These are phyloP conservation scores for Fusarium graminum DNA, from an alignment of 2,329 filamentous ascomycete species.

Conservation along the genomic window DNA sequence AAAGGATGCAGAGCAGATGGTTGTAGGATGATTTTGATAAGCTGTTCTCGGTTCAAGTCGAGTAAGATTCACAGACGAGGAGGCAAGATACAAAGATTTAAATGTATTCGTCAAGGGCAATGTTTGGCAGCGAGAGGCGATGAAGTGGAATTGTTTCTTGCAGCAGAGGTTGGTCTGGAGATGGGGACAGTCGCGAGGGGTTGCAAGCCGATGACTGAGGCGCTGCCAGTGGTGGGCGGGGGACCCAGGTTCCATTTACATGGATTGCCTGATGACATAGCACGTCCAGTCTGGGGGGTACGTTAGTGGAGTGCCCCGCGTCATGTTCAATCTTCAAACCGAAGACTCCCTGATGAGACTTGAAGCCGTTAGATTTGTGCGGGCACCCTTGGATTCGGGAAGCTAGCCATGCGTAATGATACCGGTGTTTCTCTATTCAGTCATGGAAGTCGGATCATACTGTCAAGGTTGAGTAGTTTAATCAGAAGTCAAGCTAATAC, in stretches of 20 bases:
- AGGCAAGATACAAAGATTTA: conserved; percentile 30
- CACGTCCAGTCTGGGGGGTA: conserved; percentile 4
- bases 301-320: conserved; percentile 40
- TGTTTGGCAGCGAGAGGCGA: conserved; percentile 22
- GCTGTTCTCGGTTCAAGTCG: conserved; percentile 6
- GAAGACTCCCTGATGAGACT: background rate
- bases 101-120: conserved; percentile 31
- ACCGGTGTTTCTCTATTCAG: no score
- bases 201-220: conserved; percentile 27
- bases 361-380: background rate
- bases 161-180: conserved; percentile 39
- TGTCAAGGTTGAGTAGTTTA: no score
- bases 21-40: conserved; percentile 18
- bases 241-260: conserved; percentile 4
- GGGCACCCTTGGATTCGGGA: no score
- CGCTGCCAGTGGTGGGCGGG: conserved; percentile 21
- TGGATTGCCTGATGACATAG: conserved; percentile 45
- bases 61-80: conserved; percentile 20
- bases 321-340: conserved; percentile 21
- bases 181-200: conserved; percentile 34
- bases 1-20: conserved; percentile 15
- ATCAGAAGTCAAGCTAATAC: no score
- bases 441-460: no score
- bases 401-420: no score
- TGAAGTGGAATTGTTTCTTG: conserved; percentile 42